Evolutionary conservation across 208 protist genomes (phyloP).

Genomic region (Trypanosoma boissoni): DNA sequence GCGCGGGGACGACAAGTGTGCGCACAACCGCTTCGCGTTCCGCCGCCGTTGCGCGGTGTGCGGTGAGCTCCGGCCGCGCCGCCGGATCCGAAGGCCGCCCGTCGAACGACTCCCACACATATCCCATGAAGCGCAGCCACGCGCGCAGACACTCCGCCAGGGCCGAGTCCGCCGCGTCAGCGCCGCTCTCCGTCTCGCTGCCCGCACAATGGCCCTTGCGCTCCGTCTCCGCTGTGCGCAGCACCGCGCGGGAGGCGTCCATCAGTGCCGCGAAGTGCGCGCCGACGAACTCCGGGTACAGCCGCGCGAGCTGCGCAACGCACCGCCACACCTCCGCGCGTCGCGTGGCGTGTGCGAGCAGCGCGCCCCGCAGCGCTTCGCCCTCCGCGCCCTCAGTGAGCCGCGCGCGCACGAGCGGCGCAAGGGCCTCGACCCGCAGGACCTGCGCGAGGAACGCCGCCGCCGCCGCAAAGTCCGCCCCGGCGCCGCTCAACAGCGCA

Average conservation of each 20-base stretch:
- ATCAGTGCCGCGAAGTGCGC: constrained; percentile 47
- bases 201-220: neutral
- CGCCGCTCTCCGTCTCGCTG: neutral
- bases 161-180: constrained; percentile 5
- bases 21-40: constrained; percentile 45
- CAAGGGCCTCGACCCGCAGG: constrained; percentile 13
- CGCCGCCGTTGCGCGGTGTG: constrained; percentile 39
- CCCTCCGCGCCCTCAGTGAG: neutral
- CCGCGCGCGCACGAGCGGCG: neutral
- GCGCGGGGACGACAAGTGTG: constrained; percentile 41
- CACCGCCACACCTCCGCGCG: constrained; percentile 72
- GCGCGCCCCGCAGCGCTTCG: constrained; percentile 23
- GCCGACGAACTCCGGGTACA: constrained; percentile 60
- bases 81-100: constrained; percentile 68
- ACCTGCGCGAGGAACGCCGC: constrained; percentile 18
- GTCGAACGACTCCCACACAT: constrained; percentile 80
- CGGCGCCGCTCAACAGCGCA: constrained; percentile 4
- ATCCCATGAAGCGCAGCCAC: constrained; percentile 84
- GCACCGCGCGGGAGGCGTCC: constrained; percentile 31
- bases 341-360: constrained; percentile 55
- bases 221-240: constrained; percentile 10
- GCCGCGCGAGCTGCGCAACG: constrained; percentile 60
- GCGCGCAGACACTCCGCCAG: constrained; percentile 65
- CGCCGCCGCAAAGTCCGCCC: constrained; percentile 10
- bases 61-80: constrained; percentile 23